phyloP scores from a whole-genome alignment of 2,329 filamentous ascomycete genomes.

The Saccharata proteae region DNA sequence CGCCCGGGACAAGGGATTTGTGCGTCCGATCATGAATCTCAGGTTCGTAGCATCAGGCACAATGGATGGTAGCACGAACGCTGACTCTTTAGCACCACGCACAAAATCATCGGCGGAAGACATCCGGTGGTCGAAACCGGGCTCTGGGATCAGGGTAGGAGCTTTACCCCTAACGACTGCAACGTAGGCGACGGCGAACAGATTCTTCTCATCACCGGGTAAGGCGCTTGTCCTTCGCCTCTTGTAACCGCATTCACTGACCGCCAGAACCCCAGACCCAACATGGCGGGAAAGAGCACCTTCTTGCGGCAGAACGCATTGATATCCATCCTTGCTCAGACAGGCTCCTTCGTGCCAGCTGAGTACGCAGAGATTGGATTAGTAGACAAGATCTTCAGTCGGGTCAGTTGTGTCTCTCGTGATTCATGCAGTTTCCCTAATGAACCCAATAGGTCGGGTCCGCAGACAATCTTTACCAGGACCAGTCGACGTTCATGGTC shows the following conservation, averaged over 20 bases:
- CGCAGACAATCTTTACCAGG: slow-evolving; percentile 84
- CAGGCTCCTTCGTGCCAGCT: slow-evolving; percentile 85
- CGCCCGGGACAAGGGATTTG: slow-evolving; percentile 60
- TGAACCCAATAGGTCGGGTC: slow-evolving; percentile 50
- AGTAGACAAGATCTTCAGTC: slow-evolving; percentile 92
- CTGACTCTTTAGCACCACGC: slow-evolving; percentile 32
- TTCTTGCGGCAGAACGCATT: slow-evolving; percentile 93
- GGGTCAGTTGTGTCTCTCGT: slow-evolving; percentile 24
- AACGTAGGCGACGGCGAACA: slow-evolving; percentile 64
- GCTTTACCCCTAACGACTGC: slow-evolving; percentile 79
- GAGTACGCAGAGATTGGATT: slow-evolving; percentile 75
- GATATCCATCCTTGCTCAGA: slow-evolving; percentile 85
- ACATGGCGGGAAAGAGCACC: slow-evolving; percentile 97
- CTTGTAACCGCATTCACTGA: no score
- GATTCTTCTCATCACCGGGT: slow-evolving; percentile 55
- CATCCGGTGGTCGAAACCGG: slow-evolving; percentile 88
- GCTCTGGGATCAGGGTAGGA: slow-evolving; percentile 64
- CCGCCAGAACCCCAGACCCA: no score
- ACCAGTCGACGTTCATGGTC: slow-evolving; percentile 98
- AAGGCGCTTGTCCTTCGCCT: no score
- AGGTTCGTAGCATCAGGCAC: slow-evolving; percentile 9
- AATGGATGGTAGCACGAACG: background rate
- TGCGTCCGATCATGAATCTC: slow-evolving; percentile 55
- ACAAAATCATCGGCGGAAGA: slow-evolving; percentile 72
- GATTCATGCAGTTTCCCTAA: background rate